Evolutionary conservation across 257 asterid genomes (phyloP), one percentile per base, ranked within the genome.

Genomic region (Fraxinus excelsior): DNA sequence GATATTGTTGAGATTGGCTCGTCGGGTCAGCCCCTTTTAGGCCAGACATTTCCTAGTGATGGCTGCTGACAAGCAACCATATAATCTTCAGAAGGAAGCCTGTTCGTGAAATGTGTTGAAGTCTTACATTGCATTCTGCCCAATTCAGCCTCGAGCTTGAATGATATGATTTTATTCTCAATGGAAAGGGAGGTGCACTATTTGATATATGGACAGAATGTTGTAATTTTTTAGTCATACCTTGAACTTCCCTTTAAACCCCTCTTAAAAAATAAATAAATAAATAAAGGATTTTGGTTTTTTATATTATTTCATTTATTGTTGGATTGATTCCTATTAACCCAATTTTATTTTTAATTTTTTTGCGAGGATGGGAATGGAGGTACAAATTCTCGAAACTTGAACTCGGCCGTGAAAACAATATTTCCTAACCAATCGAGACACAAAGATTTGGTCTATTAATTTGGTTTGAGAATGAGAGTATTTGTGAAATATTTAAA

Each of bases 21-120:
- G 90, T 79, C 74, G 72, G 42, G 79, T 93, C 77, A 93, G 98
- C 85, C 99, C 99, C 60, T 95, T 95, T 76, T 92, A 83, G 87
- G 34, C 51, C 58, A 28, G 26, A 29, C 56, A 21, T 13, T 18
- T 10, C 14, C 67, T n/a, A 35, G 3, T 34, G 5, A 69, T 76
- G 60, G 73, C 74, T 51, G 81, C 62, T 76, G 67, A 73, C 42
- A 60, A 16, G 37, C 38, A 46, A 74, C 51, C 26, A 16, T 19
- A 53, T 40, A 37, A 71, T 28, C 42, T 71, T 2, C 38, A 51
- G 25, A 7, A 70, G 14, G 49, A 49, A 25, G 56, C 35, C 79
- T 37, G 29, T 25, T 77, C 35, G 4, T 79, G 56, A 35, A 51
- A 60, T 60, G 67, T 23, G 8, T 60, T 60, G 31, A n/a, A 8